These are phyloP conservation scores for Tephrocybe sp. DNA, from an alignment of 768 basidiomycete species.

Conservation along the genomic window DNA sequence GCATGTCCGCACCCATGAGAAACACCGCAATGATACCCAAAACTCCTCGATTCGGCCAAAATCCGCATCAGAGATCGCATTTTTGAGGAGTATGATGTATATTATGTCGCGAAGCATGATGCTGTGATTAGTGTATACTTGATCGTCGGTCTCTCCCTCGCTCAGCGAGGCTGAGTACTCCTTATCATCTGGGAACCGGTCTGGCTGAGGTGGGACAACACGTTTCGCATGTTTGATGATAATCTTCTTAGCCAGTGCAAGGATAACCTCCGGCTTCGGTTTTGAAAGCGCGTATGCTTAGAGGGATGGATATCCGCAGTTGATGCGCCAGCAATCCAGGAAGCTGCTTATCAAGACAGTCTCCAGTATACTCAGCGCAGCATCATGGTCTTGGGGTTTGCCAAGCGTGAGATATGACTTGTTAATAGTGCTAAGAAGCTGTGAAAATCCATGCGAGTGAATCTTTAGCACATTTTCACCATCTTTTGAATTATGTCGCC, in stretches of 20 bases:
- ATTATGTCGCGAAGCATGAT: background rate
- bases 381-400: background rate
- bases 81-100: background rate
- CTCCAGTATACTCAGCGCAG: slow-evolving; percentile 1
- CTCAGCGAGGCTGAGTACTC: background rate
- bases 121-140: slow-evolving; percentile 2
- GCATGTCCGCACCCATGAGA: background rate
- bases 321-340: slow-evolving; percentile 3
- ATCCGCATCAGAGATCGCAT: slow-evolving; percentile 1
- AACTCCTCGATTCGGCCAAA: slow-evolving; percentile 1
- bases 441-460: background rate
- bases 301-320: background rate
- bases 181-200: background rate
- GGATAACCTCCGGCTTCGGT: background rate
- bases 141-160: background rate
- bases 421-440: background rate
- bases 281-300: background rate
- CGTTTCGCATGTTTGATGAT: slow-evolving; percentile 5
- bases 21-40: slow-evolving; percentile 1
- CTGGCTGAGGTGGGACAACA: background rate
- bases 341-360: background rate
- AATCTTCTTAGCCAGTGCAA: slow-evolving; percentile 1
- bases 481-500: background rate
- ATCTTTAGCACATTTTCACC: background rate
- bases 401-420: background rate